A percentile compares a stretch with the other conserved stretches of the same genome.
Conservation (phyloP, 495 filamentous ascomycete genomes). For the Podospora appendiculata region DNA sequence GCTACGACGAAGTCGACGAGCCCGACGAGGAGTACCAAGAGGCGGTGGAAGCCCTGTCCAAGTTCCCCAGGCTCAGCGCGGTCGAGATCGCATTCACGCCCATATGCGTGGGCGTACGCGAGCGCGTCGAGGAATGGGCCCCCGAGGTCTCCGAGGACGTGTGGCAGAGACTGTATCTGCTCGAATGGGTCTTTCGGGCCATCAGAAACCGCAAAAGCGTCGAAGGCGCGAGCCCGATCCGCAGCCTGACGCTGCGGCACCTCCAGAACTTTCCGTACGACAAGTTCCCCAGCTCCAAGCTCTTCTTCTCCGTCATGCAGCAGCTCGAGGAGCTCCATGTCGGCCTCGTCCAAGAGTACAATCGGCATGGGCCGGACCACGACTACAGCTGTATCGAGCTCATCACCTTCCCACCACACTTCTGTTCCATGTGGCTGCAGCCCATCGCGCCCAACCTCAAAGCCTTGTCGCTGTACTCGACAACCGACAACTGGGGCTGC, state of each 20-base stretch:
- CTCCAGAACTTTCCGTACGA: not conserved
- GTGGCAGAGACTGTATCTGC: not conserved
- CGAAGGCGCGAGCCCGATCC: not conserved
- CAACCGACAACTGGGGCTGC: not conserved
- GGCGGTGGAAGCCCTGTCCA: not conserved
- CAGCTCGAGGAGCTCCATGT: not conserved
- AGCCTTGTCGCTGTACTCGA: not conserved
- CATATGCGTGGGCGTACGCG: not conserved
- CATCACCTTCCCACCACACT: not conserved
- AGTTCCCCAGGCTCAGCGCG: not conserved
- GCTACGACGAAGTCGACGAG: not conserved
- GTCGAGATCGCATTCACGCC: not conserved
- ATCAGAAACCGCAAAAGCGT: not conserved
- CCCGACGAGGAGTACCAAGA: not conserved
- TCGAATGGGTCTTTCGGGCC: not conserved
- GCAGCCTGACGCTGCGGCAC: not conserved
- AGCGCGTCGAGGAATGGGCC: not conserved
- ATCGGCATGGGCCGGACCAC: not conserved
- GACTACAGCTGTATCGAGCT: not conserved
- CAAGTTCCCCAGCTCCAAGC: not conserved
- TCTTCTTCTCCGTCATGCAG: not conserved
- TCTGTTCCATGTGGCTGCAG: not conserved
- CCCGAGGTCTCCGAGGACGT: not conserved
- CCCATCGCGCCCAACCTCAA: not conserved
- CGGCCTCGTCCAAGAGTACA: not conserved